These are phyloP conservation scores for Rosa hybrid DNA, from an alignment of 331 rosid genomes.

Conservation along the genomic window DNA sequence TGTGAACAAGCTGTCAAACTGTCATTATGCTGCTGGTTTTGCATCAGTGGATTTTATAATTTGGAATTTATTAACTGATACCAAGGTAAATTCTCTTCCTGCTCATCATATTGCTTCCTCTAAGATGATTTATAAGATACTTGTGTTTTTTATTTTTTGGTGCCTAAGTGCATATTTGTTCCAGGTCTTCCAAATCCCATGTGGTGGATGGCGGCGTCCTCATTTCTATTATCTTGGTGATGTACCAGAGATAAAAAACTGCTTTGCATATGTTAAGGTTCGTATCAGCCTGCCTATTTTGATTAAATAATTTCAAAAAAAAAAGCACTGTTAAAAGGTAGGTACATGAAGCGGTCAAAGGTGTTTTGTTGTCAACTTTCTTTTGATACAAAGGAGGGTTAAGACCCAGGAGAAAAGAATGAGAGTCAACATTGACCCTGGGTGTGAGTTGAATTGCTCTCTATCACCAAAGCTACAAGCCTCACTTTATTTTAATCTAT, in stretches of 20 bases:
- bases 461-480: not conserved
- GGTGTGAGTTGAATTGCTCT: not conserved
- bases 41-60: no score
- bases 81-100: no score
- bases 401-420: not conserved
- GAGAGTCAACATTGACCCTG: not conserved
- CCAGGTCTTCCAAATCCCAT: slow-evolving; percentile 80
- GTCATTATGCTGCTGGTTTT: no score
- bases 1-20: no score
- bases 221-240: slow-evolving; percentile 87
- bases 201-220: slow-evolving; percentile 99
- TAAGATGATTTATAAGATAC: not conserved
- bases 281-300: slow-evolving; percentile 12
- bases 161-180: slow-evolving; percentile 21
- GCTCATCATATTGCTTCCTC: no score
- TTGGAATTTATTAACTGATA: no score
- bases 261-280: slow-evolving; percentile 97
- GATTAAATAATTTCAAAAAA: not conserved
- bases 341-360: not conserved
- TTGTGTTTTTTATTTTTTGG: slow-evolving; percentile 6
- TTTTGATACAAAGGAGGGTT: not conserved
- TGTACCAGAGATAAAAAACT: slow-evolving; percentile 73
- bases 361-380: not conserved
- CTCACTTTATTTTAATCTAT: not conserved
- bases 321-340: not conserved